Evolutionary conservation across 768 basidiomycete genomes (phyloP).

Genomic region (Phaffia tasmanica): DNA sequence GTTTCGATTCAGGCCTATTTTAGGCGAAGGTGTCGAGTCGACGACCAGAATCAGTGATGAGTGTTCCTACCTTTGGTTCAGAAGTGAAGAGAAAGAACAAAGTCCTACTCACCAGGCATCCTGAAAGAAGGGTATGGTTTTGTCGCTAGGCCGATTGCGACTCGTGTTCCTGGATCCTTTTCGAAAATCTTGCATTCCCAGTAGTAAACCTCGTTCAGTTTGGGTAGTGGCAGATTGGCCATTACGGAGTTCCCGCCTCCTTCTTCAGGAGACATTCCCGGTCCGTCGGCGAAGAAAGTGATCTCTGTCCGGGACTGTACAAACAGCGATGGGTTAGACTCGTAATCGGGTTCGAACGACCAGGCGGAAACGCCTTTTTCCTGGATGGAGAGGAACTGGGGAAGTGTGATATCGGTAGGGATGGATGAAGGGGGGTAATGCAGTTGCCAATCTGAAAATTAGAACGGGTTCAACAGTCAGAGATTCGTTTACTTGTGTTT

Average conservation of each 20-base stretch:
- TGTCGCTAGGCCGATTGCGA: constrained; percentile 88
- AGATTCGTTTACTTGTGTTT: too few species aligned
- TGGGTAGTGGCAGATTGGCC: constrained; percentile 91
- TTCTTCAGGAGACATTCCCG: constrained; percentile 58
- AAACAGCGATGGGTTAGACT: constrained; percentile 78
- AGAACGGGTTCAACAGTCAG: too few species aligned
- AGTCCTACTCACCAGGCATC: constrained; percentile 40
- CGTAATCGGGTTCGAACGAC: constrained; percentile 98
- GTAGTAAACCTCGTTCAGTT: constrained; percentile 97
- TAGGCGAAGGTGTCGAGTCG: background rate
- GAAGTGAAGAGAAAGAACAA: background rate
- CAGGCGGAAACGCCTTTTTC: constrained; percentile 99
- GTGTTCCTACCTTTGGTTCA: background rate
- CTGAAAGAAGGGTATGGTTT: constrained; percentile 95
- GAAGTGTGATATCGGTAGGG: constrained; percentile 93
- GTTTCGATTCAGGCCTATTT: constrained; percentile 62
- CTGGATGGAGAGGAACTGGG: constrained; percentile 96
- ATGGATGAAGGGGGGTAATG: constrained; percentile 87
- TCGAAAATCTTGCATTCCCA: constrained; percentile 99
- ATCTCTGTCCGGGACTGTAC: constrained; percentile 95
- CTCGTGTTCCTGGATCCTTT: constrained; percentile 70
- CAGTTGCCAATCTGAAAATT: constrained; percentile 44
- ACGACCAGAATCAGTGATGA: background rate
- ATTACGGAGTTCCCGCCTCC: constrained; percentile 88
- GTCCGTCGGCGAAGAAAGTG: constrained; percentile 62